Evolutionary conservation across 257 asterid genomes (phyloP), one percentile per base, ranked within the genome.

Genomic region (Fraxinus quadrangulata): DNA sequence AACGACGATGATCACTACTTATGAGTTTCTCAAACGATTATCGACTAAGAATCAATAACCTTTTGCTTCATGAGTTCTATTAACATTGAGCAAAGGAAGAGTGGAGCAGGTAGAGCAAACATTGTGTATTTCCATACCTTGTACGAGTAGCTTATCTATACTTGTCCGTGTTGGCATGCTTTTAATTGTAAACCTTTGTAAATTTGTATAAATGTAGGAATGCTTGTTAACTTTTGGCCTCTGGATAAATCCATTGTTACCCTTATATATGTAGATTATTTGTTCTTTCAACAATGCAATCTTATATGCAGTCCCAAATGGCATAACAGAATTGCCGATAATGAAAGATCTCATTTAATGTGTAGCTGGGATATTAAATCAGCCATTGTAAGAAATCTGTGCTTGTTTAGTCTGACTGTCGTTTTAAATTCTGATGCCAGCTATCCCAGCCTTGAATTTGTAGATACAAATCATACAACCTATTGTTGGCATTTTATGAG

Each of bases 1-100:
- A 0, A 90, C 91, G 12, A 93, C 97, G 33, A 96, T 96, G 99
- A 91, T 96, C 87, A 96, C 98, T 11, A 96, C 97, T 10, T 96
- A 96, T 19, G 99, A 96, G 96, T 96, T 96, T 63, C 91, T 96
- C 75, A 96, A 96, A 84, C 75, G 97, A 80, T 81, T 96, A 28
- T 96, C 99, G 0, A 77, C 99, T 21, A 96, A 96, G 88, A 88
- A 80, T 83, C 95, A 86, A 67, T 93, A 91, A 70, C 65, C 75
- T 76, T 84, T 78, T 81, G 85, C 81, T 77, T 83, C 83, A 68
- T 83, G 77, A 83, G 75, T 36, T 85, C 47, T 47, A 71, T 75
- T 54, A n/a, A 36, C 70, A 75, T 79, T 39, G 82, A 68, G 70
- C 56, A 31, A 37, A 47, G 79, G 78, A 59, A 70, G 83, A 75